These are phyloP conservation scores for Trichosporon sp. DNA, from an alignment of 1,284 basidiomycete species.

Conservation along the genomic window DNA sequence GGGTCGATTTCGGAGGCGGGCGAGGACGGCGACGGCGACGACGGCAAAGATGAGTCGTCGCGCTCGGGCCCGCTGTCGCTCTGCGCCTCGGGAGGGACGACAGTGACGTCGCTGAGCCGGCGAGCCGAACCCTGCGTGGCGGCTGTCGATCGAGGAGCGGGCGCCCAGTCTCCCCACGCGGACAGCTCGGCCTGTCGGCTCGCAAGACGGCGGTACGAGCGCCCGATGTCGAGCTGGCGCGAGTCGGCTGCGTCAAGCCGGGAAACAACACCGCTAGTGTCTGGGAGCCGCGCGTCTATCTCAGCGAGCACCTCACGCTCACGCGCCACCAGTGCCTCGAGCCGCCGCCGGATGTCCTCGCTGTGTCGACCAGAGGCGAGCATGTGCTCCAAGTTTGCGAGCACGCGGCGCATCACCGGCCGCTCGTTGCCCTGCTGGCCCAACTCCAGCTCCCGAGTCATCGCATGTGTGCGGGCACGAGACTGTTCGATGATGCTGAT, in stretches of 20 bases:
- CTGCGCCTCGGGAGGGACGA: not conserved
- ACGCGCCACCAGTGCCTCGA: conserved; percentile 8
- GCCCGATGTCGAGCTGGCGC: not conserved
- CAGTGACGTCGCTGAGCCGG: not conserved
- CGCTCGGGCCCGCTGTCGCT: not conserved
- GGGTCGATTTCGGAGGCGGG: not conserved
- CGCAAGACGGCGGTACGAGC: not conserved
- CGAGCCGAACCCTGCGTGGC: not conserved
- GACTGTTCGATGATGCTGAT: conserved; percentile 10
- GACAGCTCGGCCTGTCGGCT: not conserved
- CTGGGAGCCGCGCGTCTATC: not conserved
- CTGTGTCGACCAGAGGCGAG: not conserved
- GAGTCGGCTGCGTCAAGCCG: not conserved
- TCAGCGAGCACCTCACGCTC: conserved; percentile 11
- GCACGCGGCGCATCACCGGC: conserved; percentile 8
- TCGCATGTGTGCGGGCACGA: conserved; percentile 4
- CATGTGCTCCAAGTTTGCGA: conserved; percentile 12
- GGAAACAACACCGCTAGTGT: not conserved
- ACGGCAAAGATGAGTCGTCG: not conserved
- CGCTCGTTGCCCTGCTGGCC: conserved; percentile 1
- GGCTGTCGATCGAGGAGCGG: not conserved
- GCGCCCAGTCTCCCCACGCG: not conserved
- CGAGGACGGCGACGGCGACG: not conserved
- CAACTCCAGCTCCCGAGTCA: conserved; percentile 4
- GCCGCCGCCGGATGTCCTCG: conserved; percentile 8